Conservation (phyloP, 768 basidiomycete species). For the Collybia sp. region DNA sequence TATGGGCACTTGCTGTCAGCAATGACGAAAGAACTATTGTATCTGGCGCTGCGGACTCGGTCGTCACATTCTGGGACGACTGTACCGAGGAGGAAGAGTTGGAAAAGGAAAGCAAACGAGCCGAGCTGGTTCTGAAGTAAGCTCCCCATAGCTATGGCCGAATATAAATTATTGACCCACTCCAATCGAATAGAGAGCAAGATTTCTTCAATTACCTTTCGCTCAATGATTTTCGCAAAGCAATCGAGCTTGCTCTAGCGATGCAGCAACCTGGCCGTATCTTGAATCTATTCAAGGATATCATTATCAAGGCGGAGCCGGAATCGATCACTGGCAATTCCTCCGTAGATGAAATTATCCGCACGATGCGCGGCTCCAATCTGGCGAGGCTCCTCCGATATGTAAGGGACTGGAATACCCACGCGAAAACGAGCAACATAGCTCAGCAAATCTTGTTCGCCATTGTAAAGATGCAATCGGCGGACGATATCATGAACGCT, state of each 20-base stretch:
- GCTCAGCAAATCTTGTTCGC: conserved; percentile 85
- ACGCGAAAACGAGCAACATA: conserved; percentile 77
- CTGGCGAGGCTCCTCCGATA: conserved; percentile 79
- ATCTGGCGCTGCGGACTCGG: conserved; percentile 93
- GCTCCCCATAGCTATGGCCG: conserved; percentile 18
- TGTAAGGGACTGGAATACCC: conserved; percentile 92
- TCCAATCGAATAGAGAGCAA: conserved; percentile 74
- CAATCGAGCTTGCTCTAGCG: conserved; percentile 86
- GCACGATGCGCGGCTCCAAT: conserved; percentile 64
- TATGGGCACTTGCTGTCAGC: conserved; percentile 93
- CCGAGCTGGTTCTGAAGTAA: conserved; percentile 76
- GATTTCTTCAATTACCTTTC: conserved; percentile 89
- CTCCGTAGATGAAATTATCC: conserved; percentile 80
- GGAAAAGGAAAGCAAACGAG: conserved; percentile 70
- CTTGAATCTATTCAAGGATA: conserved; percentile 68
- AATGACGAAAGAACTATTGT: conserved; percentile 80
- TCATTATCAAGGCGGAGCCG: conserved; percentile 28
- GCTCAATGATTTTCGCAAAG: conserved; percentile 84
- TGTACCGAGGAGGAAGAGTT: conserved; percentile 80
- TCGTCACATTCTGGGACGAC: conserved; percentile 96
- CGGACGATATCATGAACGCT: conserved; percentile 68
- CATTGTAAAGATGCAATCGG: conserved; percentile 69
- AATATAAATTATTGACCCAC: conserved; percentile 1
- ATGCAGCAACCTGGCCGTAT: conserved; percentile 94
- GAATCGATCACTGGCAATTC: conserved; percentile 58